Conservation (phyloP, 352 stramenopile genomes). For the Phytophthora idaei region DNA sequence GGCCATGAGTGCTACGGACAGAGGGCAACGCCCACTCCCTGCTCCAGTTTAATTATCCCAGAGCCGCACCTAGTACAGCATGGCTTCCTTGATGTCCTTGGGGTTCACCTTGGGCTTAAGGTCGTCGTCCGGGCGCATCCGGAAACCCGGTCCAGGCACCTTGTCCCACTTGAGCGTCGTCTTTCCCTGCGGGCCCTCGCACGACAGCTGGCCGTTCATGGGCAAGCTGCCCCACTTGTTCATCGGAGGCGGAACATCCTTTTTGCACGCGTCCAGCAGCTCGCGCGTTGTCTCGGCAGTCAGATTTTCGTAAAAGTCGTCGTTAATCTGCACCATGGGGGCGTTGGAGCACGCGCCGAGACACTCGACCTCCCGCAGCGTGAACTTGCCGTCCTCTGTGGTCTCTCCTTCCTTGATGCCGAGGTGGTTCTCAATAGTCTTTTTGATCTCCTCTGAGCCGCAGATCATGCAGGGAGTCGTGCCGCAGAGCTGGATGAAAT, state of each 20-base stretch:
- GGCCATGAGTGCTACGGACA: slow-evolving; percentile 12
- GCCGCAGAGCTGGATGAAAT: slow-evolving; percentile 97
- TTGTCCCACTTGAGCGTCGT: slow-evolving; percentile 92
- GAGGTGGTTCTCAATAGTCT: slow-evolving; percentile 97
- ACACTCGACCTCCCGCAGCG: slow-evolving; percentile 99
- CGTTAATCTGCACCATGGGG: slow-evolving; percentile 99
- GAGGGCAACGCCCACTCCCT: slow-evolving; percentile 18
- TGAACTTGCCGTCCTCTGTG: slow-evolving; percentile 87
- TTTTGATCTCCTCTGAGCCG: slow-evolving; percentile 99
- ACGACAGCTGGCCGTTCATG: slow-evolving; percentile 99
- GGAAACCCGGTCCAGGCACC: slow-evolving; percentile 83
- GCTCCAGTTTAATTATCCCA: slow-evolving; percentile 34
- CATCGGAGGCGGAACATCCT: slow-evolving; percentile 92
- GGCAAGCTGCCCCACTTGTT: slow-evolving; percentile 98
- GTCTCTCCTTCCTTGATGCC: slow-evolving; percentile 96
- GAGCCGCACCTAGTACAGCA: slow-evolving; percentile 76
- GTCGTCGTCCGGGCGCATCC: slow-evolving; percentile 91
- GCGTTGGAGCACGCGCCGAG: slow-evolving; percentile 99
- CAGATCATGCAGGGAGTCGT: slow-evolving; percentile 99
- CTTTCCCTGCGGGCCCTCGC: slow-evolving; percentile 97
- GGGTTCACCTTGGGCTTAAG: slow-evolving; percentile 95
- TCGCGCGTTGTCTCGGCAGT: slow-evolving; percentile 97
- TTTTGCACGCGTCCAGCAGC: slow-evolving; percentile 97
- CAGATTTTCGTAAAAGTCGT: slow-evolving; percentile 99
- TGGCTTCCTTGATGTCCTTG: slow-evolving; percentile 90